These are phyloP conservation scores for Colletotrichum sp. DNA, from an alignment of 2,329 filamentous ascomycete species.

Conservation along the genomic window DNA sequence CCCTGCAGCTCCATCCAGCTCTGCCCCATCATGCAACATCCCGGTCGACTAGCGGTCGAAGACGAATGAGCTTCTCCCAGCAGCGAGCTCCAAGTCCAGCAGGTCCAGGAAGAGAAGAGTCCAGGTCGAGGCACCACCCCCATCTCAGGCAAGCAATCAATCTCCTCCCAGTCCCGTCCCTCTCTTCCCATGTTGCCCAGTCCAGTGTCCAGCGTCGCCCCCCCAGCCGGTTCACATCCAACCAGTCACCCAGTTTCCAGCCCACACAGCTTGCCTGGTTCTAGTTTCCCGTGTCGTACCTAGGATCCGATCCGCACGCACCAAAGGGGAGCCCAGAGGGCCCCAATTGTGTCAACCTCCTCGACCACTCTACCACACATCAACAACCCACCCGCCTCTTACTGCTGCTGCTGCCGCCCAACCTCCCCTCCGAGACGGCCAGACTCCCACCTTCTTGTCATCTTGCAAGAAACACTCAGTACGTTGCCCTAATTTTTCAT, in stretches of 20 bases:
- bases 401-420: conserved; percentile 11
- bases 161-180: background rate
- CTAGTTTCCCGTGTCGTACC: conserved; percentile 11
- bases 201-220: background rate
- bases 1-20: conserved; percentile 18
- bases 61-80: conserved; percentile 14
- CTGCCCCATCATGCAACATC: conserved; percentile 12
- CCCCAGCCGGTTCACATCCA: background rate
- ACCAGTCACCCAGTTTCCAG: conserved; percentile 2
- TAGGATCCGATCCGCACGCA: conserved; percentile 8
- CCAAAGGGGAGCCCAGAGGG: background rate
- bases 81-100: conserved; percentile 13
- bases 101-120: background rate
- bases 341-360: conserved; percentile 18
- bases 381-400: conserved; percentile 13
- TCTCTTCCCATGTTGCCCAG: background rate
- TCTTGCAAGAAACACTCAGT: background rate
- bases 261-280: conserved; percentile 3
- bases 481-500: background rate
- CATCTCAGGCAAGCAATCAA: conserved; percentile 14
- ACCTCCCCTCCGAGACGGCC: conserved; percentile 17
- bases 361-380: conserved; percentile 4
- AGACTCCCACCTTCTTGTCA: background rate
- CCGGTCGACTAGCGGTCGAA: background rate
- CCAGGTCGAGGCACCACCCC: conserved; percentile 7